Conservation (phyloP, 2,329 filamentous ascomycete species). For the Cordyceps pruinosa region DNA sequence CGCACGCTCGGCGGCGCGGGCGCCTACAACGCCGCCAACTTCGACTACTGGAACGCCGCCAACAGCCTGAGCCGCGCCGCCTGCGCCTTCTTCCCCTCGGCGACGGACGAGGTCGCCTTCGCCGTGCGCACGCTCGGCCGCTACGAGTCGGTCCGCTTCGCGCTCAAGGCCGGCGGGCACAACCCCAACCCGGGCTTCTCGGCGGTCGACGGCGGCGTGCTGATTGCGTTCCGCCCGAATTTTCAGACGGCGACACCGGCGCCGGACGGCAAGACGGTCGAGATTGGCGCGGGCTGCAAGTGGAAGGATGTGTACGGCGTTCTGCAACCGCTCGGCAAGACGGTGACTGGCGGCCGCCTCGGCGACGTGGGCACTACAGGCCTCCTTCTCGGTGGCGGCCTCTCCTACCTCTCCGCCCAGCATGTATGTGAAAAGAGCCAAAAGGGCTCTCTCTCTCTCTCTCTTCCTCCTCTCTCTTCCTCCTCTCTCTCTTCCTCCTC, state of each 20-base stretch:
- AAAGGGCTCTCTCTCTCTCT: not conserved
- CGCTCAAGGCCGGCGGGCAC: constrained; percentile 34
- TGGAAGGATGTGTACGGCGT: constrained; percentile 32
- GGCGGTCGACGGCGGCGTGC: constrained; percentile 28
- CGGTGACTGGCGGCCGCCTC: constrained; percentile 26
- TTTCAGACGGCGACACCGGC: constrained; percentile 6
- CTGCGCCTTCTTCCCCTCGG: constrained; percentile 28
- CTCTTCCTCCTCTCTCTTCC: not conserved
- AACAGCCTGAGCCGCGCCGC: constrained; percentile 21
- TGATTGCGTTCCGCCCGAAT: constrained; percentile 30
- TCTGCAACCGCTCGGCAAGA: constrained; percentile 27
- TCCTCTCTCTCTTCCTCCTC: not conserved
- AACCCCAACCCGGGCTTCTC: constrained; percentile 29
- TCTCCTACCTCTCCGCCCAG: constrained; percentile 24
- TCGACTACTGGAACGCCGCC: constrained; percentile 17
- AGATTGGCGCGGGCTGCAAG: constrained; percentile 31
- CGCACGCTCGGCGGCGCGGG: not conserved
- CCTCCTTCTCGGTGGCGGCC: constrained; percentile 22
- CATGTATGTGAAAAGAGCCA: constrained; percentile 17
- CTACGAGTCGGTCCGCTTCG: constrained; percentile 26
- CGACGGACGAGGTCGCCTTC: constrained; percentile 26
- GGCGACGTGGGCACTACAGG: constrained; percentile 24
- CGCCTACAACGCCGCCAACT: constrained; percentile 12
- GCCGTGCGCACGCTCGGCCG: constrained; percentile 26
- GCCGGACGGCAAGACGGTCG: constrained; percentile 25